phyloP scores from a whole-genome alignment of 2,329 filamentous ascomycete species.

The Rugonectria rugulosa region DNA sequence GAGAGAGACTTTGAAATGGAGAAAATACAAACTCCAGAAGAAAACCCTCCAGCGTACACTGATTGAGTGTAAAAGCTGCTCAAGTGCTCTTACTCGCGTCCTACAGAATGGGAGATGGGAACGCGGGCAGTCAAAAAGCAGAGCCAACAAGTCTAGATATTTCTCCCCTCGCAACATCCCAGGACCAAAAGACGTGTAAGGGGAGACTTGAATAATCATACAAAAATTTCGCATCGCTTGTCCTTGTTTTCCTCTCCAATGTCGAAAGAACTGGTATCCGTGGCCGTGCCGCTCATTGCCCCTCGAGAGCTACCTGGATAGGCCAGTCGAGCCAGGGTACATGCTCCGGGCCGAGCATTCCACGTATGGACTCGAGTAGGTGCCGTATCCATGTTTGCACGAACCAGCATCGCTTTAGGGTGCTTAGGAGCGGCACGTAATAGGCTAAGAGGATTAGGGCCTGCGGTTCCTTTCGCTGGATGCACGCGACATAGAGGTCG shows the following conservation, averaged over 20 bases:
- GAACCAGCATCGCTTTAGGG: slow-evolving; percentile 23
- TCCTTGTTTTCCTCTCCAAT: background rate
- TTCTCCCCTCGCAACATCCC: background rate
- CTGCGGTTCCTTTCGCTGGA: slow-evolving; percentile 38
- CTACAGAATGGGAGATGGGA: background rate
- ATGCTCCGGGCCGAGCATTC: slow-evolving; percentile 27
- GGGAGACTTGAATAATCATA: background rate
- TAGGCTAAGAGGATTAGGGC: slow-evolving; percentile 39
- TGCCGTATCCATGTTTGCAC: slow-evolving; percentile 26
- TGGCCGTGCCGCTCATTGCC: slow-evolving; percentile 6
- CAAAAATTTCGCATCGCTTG: too few relatives aligned
- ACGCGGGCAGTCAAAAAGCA: background rate
- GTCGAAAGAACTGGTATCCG: slow-evolving; percentile 8
- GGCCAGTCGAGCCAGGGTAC: slow-evolving; percentile 38
- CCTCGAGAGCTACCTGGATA: slow-evolving; percentile 24
- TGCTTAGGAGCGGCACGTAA: slow-evolving; percentile 26
- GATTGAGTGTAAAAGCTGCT: background rate
- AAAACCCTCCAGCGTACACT: slow-evolving; percentile 14
- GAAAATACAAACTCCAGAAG: background rate
- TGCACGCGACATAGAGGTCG: slow-evolving; percentile 36
- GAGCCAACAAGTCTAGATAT: background rate
- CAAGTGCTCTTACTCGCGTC: background rate
- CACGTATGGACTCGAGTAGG: slow-evolving; percentile 33
- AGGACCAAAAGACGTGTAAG: background rate
- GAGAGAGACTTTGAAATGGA: background rate